phyloP scores from a whole-genome alignment of 2,329 filamentous ascomycete genomes.

The Akanthomyces muscarius region DNA sequence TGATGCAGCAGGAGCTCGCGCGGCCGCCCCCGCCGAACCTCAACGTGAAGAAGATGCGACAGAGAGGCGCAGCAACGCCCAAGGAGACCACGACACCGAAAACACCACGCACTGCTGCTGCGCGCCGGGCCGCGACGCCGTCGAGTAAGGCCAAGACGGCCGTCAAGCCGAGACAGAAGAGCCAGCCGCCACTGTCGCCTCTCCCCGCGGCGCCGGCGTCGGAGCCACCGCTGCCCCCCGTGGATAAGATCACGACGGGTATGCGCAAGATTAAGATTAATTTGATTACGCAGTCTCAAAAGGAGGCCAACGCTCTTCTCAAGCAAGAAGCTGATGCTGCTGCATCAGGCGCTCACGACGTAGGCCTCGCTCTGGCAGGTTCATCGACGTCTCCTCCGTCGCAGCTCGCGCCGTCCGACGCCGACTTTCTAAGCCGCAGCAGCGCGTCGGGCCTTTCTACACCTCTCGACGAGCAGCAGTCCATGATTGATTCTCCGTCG shows the following conservation, averaged over 20 bases:
- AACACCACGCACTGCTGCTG: conserved; percentile 4
- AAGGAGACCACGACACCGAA: conserved; percentile 35
- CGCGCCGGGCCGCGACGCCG: conserved; percentile 14
- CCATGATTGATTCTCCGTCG: conserved; percentile 9
- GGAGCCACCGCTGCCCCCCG: conserved; percentile 5
- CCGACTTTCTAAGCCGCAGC: conserved; percentile 23
- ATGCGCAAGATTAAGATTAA: conserved; percentile 63
- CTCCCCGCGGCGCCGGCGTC: conserved; percentile 5
- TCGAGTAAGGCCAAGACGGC: conserved; percentile 20
- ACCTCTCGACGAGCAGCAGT: conserved; percentile 9
- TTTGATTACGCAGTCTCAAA: conserved; percentile 55
- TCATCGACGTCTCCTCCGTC: conserved; percentile 13
- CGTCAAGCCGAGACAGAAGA: conserved; percentile 16
- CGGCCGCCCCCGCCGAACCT: conserved; percentile 29
- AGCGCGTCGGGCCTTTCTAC: conserved; percentile 26
- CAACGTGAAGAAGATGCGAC: conserved; percentile 57
- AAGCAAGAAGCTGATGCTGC: neutral
- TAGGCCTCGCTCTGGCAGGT: neutral
- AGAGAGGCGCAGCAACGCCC: conserved; percentile 31
- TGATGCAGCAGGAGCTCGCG: conserved; percentile 30
- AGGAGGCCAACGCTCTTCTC: conserved; percentile 39
- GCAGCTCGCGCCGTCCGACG: conserved; percentile 21
- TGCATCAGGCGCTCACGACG: neutral
- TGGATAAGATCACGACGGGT: conserved; percentile 53
- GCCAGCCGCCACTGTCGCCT: neutral